Conservation (phyloP, 345 rosid species). For the Populus tremula region DNA sequence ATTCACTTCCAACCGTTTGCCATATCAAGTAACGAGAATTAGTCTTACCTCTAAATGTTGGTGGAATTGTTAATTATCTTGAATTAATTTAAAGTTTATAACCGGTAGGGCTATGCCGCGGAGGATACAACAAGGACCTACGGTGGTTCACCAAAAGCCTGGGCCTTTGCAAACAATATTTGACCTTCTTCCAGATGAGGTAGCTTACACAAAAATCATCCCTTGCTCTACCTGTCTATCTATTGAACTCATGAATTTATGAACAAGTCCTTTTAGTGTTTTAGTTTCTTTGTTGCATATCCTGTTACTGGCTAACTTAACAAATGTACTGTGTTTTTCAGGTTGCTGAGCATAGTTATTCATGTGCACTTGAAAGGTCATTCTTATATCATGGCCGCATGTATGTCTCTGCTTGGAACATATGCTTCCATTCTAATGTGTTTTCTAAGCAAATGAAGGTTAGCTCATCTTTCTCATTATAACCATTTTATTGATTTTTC, state of each 20-base stretch:
- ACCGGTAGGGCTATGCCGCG: constrained; percentile 53
- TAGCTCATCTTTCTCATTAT: constrained; percentile 23
- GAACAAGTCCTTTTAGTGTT: background rate
- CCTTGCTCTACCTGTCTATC: constrained; percentile 6
- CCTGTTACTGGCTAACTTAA: constrained; percentile 11
- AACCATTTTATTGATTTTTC: background rate
- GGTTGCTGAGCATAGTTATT: constrained; percentile 87
- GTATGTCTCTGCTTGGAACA: constrained; percentile 97
- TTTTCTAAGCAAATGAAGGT: constrained; percentile 99
- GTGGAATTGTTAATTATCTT: background rate
- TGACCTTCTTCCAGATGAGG: constrained; percentile 89
- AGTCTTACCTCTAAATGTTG: background rate
- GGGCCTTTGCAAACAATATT: constrained; percentile 94
- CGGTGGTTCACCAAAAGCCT: constrained; percentile 93
- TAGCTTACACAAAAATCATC: constrained; percentile 24
- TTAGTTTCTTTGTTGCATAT: background rate
- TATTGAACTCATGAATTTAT: background rate
- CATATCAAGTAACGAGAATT: background rate
- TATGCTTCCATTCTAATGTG: constrained; percentile 97
- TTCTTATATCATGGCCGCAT: constrained; percentile 98
- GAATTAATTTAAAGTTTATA: constrained; percentile 3
- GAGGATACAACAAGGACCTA: constrained; percentile 75
- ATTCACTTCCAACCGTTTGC: too few relatives aligned
- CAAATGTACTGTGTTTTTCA: constrained; percentile 32
- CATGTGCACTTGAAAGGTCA: constrained; percentile 97